Evolutionary conservation across 1,139 yeast species (phyloP).

Genomic region (Kodamaea arcana): DNA sequence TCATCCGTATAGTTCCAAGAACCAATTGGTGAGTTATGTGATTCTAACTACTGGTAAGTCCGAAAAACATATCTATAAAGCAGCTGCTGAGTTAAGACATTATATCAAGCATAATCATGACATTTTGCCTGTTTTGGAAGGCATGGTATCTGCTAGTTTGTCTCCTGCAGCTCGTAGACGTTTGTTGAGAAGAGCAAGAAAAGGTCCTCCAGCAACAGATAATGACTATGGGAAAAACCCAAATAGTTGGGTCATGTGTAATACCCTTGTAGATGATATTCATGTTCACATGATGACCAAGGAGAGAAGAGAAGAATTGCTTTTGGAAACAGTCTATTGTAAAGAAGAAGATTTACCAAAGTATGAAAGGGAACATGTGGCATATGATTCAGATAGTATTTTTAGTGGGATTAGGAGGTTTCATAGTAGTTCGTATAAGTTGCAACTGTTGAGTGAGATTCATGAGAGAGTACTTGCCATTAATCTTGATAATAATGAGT

Average conservation of each 20-base stretch:
- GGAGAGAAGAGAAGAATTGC: conserved; percentile 60
- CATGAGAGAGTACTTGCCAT: background rate
- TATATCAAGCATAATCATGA: conserved; percentile 31
- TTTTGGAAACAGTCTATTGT: conserved; percentile 69
- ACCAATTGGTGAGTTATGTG: conserved; percentile 44
- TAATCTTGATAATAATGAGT: background rate
- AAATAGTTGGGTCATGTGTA: conserved; percentile 80
- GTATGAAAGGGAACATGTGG: conserved; percentile 16
- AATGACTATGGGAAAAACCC: conserved; percentile 53
- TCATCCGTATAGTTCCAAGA: conserved; percentile 35
- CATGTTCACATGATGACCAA: conserved; percentile 70
- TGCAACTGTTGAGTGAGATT: background rate
- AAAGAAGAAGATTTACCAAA: conserved; percentile 36
- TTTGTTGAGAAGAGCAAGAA: conserved; percentile 53
- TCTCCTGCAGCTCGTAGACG: conserved; percentile 60
- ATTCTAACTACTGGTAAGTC: conserved; percentile 77
- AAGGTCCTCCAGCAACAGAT: conserved; percentile 52
- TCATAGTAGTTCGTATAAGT: conserved; percentile 23
- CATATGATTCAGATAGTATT: conserved; percentile 37
- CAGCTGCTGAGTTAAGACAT: conserved; percentile 53
- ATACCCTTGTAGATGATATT: conserved; percentile 58
- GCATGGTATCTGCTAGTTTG: conserved; percentile 59
- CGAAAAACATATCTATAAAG: conserved; percentile 68
- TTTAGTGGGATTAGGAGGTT: conserved; percentile 47
- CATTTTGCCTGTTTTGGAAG: conserved; percentile 59